Conservation (phyloP, 805 yeast species). For the Lipomyces yamadae region DNA sequence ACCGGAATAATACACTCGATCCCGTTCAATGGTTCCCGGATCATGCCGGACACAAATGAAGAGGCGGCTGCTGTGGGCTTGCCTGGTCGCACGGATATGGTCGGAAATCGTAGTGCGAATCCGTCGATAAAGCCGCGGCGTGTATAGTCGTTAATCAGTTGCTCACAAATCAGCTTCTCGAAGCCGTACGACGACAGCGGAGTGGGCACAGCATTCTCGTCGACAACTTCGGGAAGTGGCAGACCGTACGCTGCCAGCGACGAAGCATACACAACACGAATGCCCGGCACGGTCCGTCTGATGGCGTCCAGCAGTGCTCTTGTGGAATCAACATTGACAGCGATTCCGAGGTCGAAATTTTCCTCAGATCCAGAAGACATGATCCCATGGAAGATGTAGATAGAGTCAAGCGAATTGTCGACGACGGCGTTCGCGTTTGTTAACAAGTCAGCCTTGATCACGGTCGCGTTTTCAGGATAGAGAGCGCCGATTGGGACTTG, state of each 20-base stretch:
- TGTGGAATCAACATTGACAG: slow-evolving; percentile 40
- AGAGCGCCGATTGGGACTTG: slow-evolving; percentile 26
- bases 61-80: slow-evolving; percentile 41
- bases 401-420: slow-evolving; percentile 28
- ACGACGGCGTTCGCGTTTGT: slow-evolving; percentile 23
- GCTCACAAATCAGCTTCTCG: slow-evolving; percentile 40
- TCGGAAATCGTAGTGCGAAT: slow-evolving; percentile 31
- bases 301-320: slow-evolving; percentile 37
- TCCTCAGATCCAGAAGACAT: slow-evolving; percentile 42
- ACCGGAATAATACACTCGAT: slow-evolving; percentile 36
- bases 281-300: slow-evolving; percentile 24
- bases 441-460: slow-evolving; percentile 35
- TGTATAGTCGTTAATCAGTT: slow-evolving; percentile 38
- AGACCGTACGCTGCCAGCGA: slow-evolving; percentile 40
- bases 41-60: slow-evolving; percentile 40
- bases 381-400: slow-evolving; percentile 40
- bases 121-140: slow-evolving; percentile 41
- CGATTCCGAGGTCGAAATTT: slow-evolving; percentile 40
- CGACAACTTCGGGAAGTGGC: slow-evolving; percentile 35
- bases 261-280: slow-evolving; percentile 39
- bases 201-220: slow-evolving; percentile 37
- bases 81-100: slow-evolving; percentile 40
- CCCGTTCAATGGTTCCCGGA: slow-evolving; percentile 39
- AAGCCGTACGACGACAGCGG: slow-evolving; percentile 42
- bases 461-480: slow-evolving; percentile 16